Conservation (phyloP, 1,284 basidiomycete genomes). For the Microbotryum violaceum region DNA sequence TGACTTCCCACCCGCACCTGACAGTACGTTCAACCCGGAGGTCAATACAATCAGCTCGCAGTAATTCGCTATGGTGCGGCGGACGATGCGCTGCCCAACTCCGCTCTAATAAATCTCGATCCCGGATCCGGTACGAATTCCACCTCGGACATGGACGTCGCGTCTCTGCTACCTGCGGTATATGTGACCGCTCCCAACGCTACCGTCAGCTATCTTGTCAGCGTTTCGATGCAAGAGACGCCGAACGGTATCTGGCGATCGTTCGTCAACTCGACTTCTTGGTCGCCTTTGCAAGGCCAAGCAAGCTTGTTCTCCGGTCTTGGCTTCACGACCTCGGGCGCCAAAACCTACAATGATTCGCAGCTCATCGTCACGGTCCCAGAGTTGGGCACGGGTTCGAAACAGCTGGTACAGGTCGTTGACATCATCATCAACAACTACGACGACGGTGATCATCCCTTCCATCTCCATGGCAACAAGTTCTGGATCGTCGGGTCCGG, state of each 20-base stretch:
- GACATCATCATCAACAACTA: slow-evolving; percentile 38
- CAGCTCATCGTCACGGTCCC: slow-evolving; percentile 31
- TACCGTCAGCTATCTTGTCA: slow-evolving; percentile 32
- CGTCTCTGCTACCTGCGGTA: slow-evolving; percentile 11
- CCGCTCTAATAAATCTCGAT: background rate
- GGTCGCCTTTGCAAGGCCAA: slow-evolving; percentile 7
- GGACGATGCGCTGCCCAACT: slow-evolving; percentile 4
- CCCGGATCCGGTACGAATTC: slow-evolving; percentile 9
- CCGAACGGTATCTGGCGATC: slow-evolving; percentile 41
- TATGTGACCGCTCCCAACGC: slow-evolving; percentile 17
- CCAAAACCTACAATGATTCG: slow-evolving; percentile 11
- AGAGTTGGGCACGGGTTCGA: background rate
- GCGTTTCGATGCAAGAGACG: slow-evolving; percentile 42
- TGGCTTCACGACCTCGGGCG: slow-evolving; percentile 11
- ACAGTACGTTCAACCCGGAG: slow-evolving; percentile 39
- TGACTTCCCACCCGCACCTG: slow-evolving; percentile 30
- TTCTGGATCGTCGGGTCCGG: slow-evolving; percentile 43
- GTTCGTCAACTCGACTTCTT: slow-evolving; percentile 43
- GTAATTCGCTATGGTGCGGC: slow-evolving; percentile 38
- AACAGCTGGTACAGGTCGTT: slow-evolving; percentile 25
- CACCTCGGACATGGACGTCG: slow-evolving; percentile 14
- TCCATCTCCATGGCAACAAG: slow-evolving; percentile 46
- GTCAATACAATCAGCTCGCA: slow-evolving; percentile 41
- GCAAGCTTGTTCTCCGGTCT: slow-evolving; percentile 15
- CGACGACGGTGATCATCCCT: slow-evolving; percentile 47